phyloP scores from a whole-genome alignment of 768 basidiomycete genomes.

The Macrolepiota fuliginosa region DNA sequence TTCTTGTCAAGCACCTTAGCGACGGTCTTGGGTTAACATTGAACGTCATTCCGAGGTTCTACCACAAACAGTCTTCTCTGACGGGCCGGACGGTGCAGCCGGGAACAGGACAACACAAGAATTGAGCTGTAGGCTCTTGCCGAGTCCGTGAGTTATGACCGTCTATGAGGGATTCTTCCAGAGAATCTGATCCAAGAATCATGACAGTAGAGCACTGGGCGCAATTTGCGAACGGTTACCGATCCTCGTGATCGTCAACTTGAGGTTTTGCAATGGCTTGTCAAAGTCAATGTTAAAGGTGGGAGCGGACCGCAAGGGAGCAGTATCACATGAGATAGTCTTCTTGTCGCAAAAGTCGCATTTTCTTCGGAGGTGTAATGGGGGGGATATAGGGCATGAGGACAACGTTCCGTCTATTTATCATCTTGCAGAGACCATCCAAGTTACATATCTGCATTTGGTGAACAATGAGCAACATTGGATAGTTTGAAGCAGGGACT shows the following conservation, averaged over 20 bases:
- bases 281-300: not conserved
- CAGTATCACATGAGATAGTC: not conserved
- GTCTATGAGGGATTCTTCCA: not conserved
- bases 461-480: constrained; percentile 12
- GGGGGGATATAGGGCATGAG: not conserved
- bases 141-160: not conserved
- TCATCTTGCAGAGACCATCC: not conserved
- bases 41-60: not conserved
- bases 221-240: not conserved
- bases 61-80: not conserved
- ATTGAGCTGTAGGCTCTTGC: not conserved
- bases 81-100: not conserved
- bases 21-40: not conserved
- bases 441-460: not conserved
- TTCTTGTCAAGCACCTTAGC: not conserved
- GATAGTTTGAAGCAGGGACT: not conserved
- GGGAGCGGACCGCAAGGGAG: not conserved
- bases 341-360: not conserved
- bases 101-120: too few relatives aligned
- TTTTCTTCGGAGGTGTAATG: not conserved
- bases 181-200: not conserved
- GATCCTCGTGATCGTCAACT: constrained; percentile 3
- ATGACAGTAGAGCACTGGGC: not conserved
- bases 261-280: not conserved
- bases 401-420: not conserved